These are phyloP conservation scores for Oryza glumipatula DNA, from an alignment of 176 grass and related monocot genomes.

Conservation along the genomic window DNA sequence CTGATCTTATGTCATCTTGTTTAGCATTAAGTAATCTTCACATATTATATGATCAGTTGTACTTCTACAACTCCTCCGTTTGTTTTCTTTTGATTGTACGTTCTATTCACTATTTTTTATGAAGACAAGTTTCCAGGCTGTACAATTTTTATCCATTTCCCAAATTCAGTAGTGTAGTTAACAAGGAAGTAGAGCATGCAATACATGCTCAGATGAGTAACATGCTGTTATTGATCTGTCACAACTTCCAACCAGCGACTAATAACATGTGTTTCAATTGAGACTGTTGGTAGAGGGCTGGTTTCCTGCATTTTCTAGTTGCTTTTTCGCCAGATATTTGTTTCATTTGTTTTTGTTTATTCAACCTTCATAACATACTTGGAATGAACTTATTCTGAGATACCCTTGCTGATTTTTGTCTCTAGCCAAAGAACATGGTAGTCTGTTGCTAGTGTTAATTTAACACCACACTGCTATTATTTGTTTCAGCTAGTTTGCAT, in stretches of 20 bases:
- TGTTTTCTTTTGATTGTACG: conserved; percentile 27
- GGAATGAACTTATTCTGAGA: not conserved
- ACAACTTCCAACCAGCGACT: not conserved
- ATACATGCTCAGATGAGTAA: not conserved
- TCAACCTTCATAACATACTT: not conserved
- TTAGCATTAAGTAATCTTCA: not conserved
- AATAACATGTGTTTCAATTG: not conserved
- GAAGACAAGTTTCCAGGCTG: not conserved
- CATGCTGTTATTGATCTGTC: conserved; percentile 9
- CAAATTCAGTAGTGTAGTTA: conserved; percentile 2
- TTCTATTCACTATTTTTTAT: conserved; percentile 14
- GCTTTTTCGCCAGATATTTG: not conserved
- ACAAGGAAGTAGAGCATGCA: not conserved
- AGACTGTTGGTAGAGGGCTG: not conserved
- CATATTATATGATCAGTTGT: conserved; percentile 11
- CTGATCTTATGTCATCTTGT: not conserved
- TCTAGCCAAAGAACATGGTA: not conserved
- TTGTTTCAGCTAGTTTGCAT: conserved; percentile 79
- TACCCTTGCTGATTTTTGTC: not conserved
- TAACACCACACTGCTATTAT: conserved; percentile 25
- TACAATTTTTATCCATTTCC: conserved; percentile 7
- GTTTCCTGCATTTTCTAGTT: not conserved
- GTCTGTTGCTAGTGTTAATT: conserved; percentile 8
- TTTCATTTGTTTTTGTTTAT: not conserved
- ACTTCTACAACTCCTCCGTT: not conserved